Percentiles rank a stretch among this genome's conserved stretches.
These are phyloP conservation scores for Citropsis articulata DNA, from an alignment of 345 rosid species.

Conservation along the genomic window DNA sequence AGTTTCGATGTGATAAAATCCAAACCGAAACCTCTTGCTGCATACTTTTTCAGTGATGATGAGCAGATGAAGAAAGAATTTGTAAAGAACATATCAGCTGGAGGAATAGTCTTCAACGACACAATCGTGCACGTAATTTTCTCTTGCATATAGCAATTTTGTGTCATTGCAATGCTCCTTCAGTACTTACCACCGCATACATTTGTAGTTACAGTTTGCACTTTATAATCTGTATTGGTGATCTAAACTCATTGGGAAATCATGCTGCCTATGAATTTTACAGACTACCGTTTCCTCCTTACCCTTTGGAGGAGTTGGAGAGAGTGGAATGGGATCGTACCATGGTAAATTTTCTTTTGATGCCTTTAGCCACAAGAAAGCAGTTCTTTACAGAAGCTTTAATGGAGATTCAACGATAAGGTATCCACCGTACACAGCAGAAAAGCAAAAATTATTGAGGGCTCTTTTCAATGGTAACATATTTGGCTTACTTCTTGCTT, in stretches of 20 bases:
- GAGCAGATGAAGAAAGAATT: constrained; percentile 52
- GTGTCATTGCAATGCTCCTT: background rate
- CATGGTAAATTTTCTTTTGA: constrained; percentile 89
- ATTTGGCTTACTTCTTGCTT: constrained; percentile 44
- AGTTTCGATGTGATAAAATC: constrained; percentile 40
- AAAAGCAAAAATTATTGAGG: constrained; percentile 48
- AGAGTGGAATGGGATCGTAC: constrained; percentile 85
- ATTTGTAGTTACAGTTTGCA: background rate
- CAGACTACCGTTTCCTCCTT: constrained; percentile 56
- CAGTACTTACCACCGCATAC: background rate
- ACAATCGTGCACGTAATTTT: constrained; percentile 53
- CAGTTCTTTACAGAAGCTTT: constrained; percentile 63
- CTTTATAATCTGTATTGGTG: background rate
- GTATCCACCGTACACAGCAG: constrained; percentile 74
- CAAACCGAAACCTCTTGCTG: constrained; percentile 53
- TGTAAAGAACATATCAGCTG: constrained; percentile 52
- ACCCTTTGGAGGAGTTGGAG: constrained; percentile 96
- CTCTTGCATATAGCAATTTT: background rate
- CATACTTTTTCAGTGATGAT: constrained; percentile 67
- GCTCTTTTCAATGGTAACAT: constrained; percentile 50
- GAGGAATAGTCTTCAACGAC: constrained; percentile 76
- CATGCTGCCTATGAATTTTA: constrained; percentile 10
- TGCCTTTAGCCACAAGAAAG: constrained; percentile 87
- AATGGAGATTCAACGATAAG: constrained; percentile 54
- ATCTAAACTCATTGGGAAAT: background rate